Evolutionary conservation across 2,329 filamentous ascomycete species (phyloP).

Genomic region (Amesomyces nigricolor): DNA sequence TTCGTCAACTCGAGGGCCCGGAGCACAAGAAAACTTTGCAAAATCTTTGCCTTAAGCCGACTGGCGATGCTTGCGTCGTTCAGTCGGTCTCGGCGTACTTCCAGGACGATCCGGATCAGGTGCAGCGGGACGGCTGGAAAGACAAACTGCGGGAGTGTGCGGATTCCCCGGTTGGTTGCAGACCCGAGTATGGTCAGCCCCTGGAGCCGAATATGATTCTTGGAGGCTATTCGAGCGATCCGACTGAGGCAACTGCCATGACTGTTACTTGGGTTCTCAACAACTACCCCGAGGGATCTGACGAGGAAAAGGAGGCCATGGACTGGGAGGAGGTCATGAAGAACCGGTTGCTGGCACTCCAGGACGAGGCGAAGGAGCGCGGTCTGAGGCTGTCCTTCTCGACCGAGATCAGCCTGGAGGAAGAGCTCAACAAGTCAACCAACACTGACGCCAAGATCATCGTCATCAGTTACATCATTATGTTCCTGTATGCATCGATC

Average conservation of each 20-base stretch:
- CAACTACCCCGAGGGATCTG: slow-evolving; percentile 71
- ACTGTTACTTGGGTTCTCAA: slow-evolving; percentile 93
- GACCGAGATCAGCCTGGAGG: slow-evolving; percentile 88
- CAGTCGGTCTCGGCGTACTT: slow-evolving; percentile 93
- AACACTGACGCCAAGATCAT: slow-evolving; percentile 98
- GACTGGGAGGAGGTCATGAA: slow-evolving; percentile 85
- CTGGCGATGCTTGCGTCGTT: slow-evolving; percentile 80
- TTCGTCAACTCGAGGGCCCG: slow-evolving; percentile 65
- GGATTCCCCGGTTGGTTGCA: slow-evolving; percentile 73
- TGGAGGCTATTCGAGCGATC: slow-evolving; percentile 67
- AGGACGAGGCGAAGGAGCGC: slow-evolving; percentile 69
- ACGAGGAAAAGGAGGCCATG: slow-evolving; percentile 66
- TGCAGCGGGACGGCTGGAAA: slow-evolving; percentile 65
- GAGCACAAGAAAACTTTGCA: slow-evolving; percentile 64
- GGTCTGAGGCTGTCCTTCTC: slow-evolving; percentile 89
- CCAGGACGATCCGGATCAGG: slow-evolving; percentile 56
- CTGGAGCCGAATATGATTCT: slow-evolving; percentile 80
- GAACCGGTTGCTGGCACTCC: slow-evolving; percentile 66
- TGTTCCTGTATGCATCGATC: slow-evolving; percentile 96
- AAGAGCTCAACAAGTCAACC: slow-evolving; percentile 95
- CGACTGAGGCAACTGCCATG: slow-evolving; percentile 70
- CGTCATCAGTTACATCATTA: slow-evolving; percentile 92
- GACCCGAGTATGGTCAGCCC: slow-evolving; percentile 84
- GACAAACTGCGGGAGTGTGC: slow-evolving; percentile 67
- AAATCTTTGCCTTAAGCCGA: slow-evolving; percentile 92